Percentiles rank a stretch among this genome's conserved stretches.
Evolutionary conservation across 2,329 filamentous ascomycete species (phyloP).

Genomic region (Dothideomycetes sp.): DNA sequence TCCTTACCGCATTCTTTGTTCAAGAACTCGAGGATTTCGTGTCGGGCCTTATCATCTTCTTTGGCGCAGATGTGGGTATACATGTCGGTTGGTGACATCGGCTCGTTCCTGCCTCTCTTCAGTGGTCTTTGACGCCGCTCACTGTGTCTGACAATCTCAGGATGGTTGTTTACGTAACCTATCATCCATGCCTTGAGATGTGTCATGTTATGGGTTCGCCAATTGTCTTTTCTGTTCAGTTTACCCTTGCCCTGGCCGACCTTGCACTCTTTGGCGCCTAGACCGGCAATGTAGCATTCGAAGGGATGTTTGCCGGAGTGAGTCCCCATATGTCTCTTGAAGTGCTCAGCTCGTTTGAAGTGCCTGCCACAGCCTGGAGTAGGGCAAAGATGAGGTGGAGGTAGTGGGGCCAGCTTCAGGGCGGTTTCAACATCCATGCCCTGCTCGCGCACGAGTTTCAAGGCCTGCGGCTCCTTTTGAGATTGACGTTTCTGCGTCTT

Average conservation of each 20-base stretch:
- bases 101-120: background rate
- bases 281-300: background rate
- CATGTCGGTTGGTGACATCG: background rate
- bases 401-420: too few relatives aligned
- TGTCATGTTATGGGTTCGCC: background rate
- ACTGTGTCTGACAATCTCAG: too few relatives aligned
- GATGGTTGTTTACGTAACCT: background rate
- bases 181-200: conserved; percentile 3
- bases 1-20: conserved; percentile 3
- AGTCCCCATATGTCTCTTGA: background rate
- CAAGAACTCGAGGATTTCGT: background rate
- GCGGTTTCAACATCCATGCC: background rate
- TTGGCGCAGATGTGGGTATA: background rate
- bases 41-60: background rate
- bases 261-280: background rate
- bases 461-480: background rate
- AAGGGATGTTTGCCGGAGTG: background rate
- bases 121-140: background rate
- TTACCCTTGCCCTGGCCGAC: background rate
- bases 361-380: background rate
- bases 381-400: too few relatives aligned
- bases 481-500: background rate
- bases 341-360: conserved; percentile 2
- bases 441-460: background rate
- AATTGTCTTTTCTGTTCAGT: conserved; percentile 2